Conservation (phyloP, 257 asterid species). For the Ballota nigra region DNA sequence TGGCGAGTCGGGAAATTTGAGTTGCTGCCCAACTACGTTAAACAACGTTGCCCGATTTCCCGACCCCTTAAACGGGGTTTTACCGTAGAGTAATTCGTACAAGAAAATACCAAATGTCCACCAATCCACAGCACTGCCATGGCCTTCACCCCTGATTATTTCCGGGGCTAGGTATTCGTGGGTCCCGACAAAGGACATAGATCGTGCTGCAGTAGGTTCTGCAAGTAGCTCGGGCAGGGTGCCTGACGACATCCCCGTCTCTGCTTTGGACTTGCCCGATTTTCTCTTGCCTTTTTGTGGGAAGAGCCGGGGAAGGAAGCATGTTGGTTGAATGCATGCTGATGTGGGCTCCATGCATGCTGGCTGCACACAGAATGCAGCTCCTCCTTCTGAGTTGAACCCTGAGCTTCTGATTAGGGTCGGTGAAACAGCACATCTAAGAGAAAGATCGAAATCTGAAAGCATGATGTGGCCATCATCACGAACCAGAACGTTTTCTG, state of each 20-base stretch:
- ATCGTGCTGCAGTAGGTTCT: conserved; percentile 77
- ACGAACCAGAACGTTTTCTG: conserved; percentile 85
- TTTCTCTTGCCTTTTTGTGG: conserved; percentile 62
- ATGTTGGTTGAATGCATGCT: conserved; percentile 66
- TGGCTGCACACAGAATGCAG: conserved; percentile 82
- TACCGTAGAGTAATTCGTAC: conserved; percentile 71
- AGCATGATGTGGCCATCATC: conserved; percentile 94
- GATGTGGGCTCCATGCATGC: conserved; percentile 78
- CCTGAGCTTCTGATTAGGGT: conserved; percentile 62
- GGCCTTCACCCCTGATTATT: conserved; percentile 88
- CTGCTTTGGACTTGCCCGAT: conserved; percentile 46
- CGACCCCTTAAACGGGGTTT: conserved; percentile 80
- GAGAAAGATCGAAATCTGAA: conserved; percentile 80
- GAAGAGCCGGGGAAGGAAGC: conserved; percentile 78
- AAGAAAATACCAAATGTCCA: conserved; percentile 88
- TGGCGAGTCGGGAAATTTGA: conserved; percentile 77
- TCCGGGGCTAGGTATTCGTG: conserved; percentile 85
- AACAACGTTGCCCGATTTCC: conserved; percentile 79
- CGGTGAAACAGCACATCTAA: conserved; percentile 74
- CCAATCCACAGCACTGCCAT: conserved; percentile 92
- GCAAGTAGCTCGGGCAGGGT: conserved; percentile 74
- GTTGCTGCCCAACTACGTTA: conserved; percentile 75
- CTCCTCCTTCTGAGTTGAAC: conserved; percentile 43
- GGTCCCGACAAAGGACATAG: conserved; percentile 89
- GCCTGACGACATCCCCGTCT: conserved; percentile 35